Conservation (phyloP, 179 eudicot genomes). For the Camellia oleifera region DNA sequence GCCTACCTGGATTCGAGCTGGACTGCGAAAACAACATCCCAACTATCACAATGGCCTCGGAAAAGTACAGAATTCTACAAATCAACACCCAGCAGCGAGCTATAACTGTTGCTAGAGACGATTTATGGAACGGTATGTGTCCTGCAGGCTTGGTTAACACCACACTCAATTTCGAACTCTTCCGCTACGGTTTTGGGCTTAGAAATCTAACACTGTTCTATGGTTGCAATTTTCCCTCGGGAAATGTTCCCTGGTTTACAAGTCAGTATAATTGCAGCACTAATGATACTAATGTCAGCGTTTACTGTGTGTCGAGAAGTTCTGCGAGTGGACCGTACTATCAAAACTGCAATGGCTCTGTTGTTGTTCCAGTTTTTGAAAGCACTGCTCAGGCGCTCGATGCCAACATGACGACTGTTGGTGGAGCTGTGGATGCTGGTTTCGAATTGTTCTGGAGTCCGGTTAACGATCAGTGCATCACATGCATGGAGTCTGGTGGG, state of each 20-base stretch:
- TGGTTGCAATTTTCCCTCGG: background rate
- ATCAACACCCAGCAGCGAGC: no score
- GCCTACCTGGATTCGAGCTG: no score
- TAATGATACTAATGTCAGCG: constrained; percentile 8
- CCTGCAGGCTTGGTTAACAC: background rate
- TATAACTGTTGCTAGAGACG: constrained; percentile 5
- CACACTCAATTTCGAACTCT: constrained; percentile 1
- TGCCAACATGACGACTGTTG: background rate
- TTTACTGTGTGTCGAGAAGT: background rate
- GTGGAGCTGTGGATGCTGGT: background rate
- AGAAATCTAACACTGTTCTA: constrained; percentile 10
- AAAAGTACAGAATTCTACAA: no score
- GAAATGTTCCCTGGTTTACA: no score
- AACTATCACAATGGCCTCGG: no score
- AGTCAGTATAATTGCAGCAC: background rate
- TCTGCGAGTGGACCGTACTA: background rate
- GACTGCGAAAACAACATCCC: no score
- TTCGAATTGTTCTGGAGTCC: background rate
- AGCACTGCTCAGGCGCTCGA: background rate
- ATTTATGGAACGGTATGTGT: background rate
- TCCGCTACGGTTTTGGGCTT: constrained; percentile 1
- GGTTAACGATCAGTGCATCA: constrained; percentile 1
- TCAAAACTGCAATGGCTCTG: constrained; percentile 4
- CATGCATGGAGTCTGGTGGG: no score
- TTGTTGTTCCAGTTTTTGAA: constrained; percentile 7